A percentile compares a stretch with the other conserved stretches of the same genome.
Conservation (phyloP, 768 basidiomycete genomes). For the Antrodiella citrinella region DNA sequence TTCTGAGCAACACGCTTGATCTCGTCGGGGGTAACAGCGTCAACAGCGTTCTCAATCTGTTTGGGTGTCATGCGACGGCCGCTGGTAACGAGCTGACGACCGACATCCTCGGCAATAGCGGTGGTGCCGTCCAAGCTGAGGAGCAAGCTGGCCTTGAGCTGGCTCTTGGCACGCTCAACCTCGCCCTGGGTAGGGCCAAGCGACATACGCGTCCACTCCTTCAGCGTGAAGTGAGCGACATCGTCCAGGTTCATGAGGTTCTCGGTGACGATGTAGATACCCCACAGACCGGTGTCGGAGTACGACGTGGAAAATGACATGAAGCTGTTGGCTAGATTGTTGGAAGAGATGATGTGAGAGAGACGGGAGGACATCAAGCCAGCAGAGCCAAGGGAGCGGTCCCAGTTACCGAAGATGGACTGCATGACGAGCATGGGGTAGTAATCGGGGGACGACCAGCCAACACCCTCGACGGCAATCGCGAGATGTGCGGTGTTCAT, state of each 20-base stretch:
- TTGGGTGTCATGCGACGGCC: constrained; percentile 85
- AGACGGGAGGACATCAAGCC: constrained; percentile 86
- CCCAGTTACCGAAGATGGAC: constrained; percentile 98
- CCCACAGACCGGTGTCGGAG: constrained; percentile 98
- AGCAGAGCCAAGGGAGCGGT: constrained; percentile 87
- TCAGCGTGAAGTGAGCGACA: constrained; percentile 86
- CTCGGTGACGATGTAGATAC: constrained; percentile 94
- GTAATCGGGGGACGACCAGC: constrained; percentile 98
- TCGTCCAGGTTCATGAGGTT: constrained; percentile 93
- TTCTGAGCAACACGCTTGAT: constrained; percentile 93
- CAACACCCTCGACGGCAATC: constrained; percentile 94
- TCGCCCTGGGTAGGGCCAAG: constrained; percentile 75
- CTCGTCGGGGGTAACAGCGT: constrained; percentile 80
- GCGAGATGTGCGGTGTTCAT: constrained; percentile 87
- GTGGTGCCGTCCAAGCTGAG: constrained; percentile 93
- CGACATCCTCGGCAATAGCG: constrained; percentile 95
- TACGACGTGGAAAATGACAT: constrained; percentile 99
- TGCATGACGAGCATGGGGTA: constrained; percentile 99
- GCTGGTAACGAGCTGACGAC: constrained; percentile 92
- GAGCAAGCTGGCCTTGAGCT: constrained; percentile 91
- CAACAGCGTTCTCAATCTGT: constrained; percentile 90
- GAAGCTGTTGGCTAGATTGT: constrained; percentile 98
- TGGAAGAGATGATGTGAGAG: constrained; percentile 80
- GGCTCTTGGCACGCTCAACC: constrained; percentile 97
- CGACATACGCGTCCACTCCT: constrained; percentile 95